These are phyloP conservation scores for Trametes cinnabarina DNA, from an alignment of 768 basidiomycete genomes.

Conservation along the genomic window DNA sequence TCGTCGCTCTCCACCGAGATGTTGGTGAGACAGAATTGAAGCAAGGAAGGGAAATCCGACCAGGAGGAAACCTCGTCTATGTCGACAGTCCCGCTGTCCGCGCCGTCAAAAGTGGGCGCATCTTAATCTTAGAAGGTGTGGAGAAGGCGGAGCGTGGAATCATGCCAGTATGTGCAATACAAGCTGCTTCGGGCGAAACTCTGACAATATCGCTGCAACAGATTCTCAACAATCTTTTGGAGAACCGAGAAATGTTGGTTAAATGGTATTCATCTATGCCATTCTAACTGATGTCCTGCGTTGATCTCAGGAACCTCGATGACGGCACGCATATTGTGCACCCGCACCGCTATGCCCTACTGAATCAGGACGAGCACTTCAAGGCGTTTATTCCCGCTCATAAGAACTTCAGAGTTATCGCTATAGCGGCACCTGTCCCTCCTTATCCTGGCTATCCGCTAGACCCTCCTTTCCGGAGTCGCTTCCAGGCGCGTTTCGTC, in stretches of 20 bases:
- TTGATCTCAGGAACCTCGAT: slow-evolving; percentile 59
- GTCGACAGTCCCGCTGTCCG: slow-evolving; percentile 66
- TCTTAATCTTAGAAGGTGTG: slow-evolving; percentile 67
- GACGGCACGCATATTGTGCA: slow-evolving; percentile 71
- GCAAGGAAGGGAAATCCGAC: slow-evolving; percentile 64
- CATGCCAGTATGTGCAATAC: slow-evolving; percentile 51
- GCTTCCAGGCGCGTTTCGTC: slow-evolving; percentile 66
- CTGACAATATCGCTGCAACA: neutral
- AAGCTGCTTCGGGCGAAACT: neutral
- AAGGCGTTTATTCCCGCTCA: slow-evolving; percentile 59
- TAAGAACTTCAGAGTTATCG: slow-evolving; percentile 65
- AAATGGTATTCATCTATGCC: neutral
- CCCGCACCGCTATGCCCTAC: slow-evolving; percentile 53
- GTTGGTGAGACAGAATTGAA: slow-evolving; percentile 73
- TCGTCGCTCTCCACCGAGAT: slow-evolving; percentile 64
- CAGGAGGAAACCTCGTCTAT: slow-evolving; percentile 61
- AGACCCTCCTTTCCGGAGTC: slow-evolving; percentile 66
- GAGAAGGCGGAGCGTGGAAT: slow-evolving; percentile 73
- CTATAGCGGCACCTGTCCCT: slow-evolving; percentile 67
- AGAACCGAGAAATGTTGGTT: slow-evolving; percentile 66
- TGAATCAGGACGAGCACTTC: slow-evolving; percentile 31
- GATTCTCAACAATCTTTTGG: slow-evolving; percentile 63
- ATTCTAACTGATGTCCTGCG: neutral
- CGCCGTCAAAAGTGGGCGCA: slow-evolving; percentile 62
- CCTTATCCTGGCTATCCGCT: slow-evolving; percentile 65